A percentile compares a stretch with the other conserved stretches of the same genome.
Conservation (phyloP, 495 filamentous ascomycete species). For the Penicillium verhagenii region DNA sequence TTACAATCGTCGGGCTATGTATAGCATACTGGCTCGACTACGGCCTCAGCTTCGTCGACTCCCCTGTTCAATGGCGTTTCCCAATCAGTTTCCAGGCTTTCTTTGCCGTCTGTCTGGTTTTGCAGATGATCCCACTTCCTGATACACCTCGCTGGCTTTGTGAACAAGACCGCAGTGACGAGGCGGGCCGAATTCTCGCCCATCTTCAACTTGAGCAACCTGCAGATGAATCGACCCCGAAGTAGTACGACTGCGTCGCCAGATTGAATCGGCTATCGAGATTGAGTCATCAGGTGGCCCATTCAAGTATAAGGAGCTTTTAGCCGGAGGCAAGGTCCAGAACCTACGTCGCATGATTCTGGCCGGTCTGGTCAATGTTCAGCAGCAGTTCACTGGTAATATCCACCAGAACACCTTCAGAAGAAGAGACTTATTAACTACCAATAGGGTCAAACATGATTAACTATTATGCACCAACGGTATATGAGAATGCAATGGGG, state of each 20-base stretch:
- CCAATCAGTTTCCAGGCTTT: slow-evolving; percentile 59
- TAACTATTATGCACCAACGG: slow-evolving; percentile 42
- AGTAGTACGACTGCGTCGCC: slow-evolving; percentile 19
- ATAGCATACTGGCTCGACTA: slow-evolving; percentile 57
- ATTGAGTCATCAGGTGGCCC: slow-evolving; percentile 36
- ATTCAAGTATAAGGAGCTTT: slow-evolving; percentile 39
- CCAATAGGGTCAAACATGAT: slow-evolving; percentile 54
- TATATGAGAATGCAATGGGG: slow-evolving; percentile 53
- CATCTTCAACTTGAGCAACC: slow-evolving; percentile 22
- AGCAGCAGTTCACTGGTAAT: slow-evolving; percentile 38
- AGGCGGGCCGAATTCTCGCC: slow-evolving; percentile 54
- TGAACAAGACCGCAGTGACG: slow-evolving; percentile 48
- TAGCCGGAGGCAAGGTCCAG: slow-evolving; percentile 35
- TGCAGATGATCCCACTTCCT: slow-evolving; percentile 61
- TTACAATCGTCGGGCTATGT: slow-evolving; percentile 42
- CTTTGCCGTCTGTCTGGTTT: slow-evolving; percentile 53
- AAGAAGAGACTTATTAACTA: not conserved
- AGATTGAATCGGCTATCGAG: slow-evolving; percentile 38
- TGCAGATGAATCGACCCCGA: slow-evolving; percentile 13
- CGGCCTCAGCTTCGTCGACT: slow-evolving; percentile 50
- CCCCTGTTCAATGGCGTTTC: slow-evolving; percentile 53
- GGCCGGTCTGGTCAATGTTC: slow-evolving; percentile 32
- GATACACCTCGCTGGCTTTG: slow-evolving; percentile 60
- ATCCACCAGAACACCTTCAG: not conserved
- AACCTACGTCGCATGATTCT: slow-evolving; percentile 42